Evolutionary conservation across 805 yeast species (phyloP).

Genomic region (Metschnikowia bowlesiae): DNA sequence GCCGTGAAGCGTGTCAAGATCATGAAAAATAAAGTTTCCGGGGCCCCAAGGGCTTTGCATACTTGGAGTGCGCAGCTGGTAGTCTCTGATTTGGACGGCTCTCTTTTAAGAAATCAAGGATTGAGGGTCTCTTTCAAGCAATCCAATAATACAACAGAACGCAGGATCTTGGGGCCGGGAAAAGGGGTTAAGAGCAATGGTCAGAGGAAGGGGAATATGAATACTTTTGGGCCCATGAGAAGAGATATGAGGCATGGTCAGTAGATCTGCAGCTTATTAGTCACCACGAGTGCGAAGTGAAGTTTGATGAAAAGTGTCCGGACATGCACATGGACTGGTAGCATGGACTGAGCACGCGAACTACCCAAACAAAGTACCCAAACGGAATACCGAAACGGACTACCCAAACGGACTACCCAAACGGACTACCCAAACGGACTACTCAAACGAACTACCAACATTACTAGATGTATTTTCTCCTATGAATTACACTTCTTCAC

Average conservation of each 20-base stretch:
- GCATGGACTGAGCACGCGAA: neutral
- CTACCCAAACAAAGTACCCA: too few relatives aligned
- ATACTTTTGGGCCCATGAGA: slow-evolving; percentile 6
- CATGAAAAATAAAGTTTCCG: slow-evolving; percentile 64
- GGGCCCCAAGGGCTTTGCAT: slow-evolving; percentile 83
- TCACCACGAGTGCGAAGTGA: neutral
- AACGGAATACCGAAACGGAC: too few relatives aligned
- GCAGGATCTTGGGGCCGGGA: slow-evolving; percentile 31
- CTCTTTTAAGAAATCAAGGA: slow-evolving; percentile 62
- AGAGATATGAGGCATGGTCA: slow-evolving; percentile 9
- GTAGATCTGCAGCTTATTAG: slow-evolving; percentile 12
- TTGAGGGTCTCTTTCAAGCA: slow-evolving; percentile 74
- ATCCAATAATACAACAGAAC: slow-evolving; percentile 50
- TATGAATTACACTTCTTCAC: slow-evolving; percentile 14
- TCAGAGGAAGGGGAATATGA: slow-evolving; percentile 8
- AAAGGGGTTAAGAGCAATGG: slow-evolving; percentile 5
- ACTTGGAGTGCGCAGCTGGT: slow-evolving; percentile 74
- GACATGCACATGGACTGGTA: neutral
- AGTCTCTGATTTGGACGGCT: slow-evolving; percentile 55
- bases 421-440: too few relatives aligned
- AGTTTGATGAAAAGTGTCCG: neutral
- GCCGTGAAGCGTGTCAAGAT: slow-evolving; percentile 77
- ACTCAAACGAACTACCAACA: too few relatives aligned
- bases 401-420: too few relatives aligned
- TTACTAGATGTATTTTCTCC: neutral